Evolutionary conservation across 1,284 basidiomycete species (phyloP), one percentile per base, ranked within the genome.

Genomic region (Golubevia pallescens): DNA sequence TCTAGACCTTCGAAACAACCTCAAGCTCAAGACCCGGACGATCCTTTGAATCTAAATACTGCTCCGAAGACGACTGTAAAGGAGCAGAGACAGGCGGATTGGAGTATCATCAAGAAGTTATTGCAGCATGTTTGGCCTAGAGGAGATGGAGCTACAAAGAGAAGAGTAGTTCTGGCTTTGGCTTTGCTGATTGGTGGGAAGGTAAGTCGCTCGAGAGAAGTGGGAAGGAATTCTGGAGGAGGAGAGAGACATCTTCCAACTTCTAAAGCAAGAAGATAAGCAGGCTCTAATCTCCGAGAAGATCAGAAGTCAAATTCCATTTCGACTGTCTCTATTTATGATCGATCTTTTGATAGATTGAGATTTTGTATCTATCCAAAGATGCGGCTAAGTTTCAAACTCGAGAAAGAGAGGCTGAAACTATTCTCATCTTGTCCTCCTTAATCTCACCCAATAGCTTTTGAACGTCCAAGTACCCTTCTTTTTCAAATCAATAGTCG

Each of bases 381-480:
- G n/a, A n/a, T n/a, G n/a, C n/a, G n/a, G n/a, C n/a, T n/a, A n/a
- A n/a, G n/a, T n/a, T n/a, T n/a, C n/a, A n/a, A n/a, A n/a, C n/a
- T n/a, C n/a, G n/a, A n/a, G n/a, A n/a, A n/a, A n/a, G n/a, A n/a
- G n/a, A n/a, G n/a, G n/a, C n/a, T n/a, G n/a, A n/a, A n/a, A n/a
- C n/a, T n/a, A n/a, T n/a, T n/a, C n/a, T n/a, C n/a, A n/a, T n/a
- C n/a, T n/a, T n/a, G n/a, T 61, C 13, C 42, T 42, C 2, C 56
- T 28, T 32, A 20, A n/a, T 5, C 28, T 28, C 32, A 20, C 5
- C 28, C 1, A 6, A 56, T 67, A 93, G 92, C 87, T 97, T 28
- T 87, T 98, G 66, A 99, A 98, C 83, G 96, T 99, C 0, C 96
- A 98, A 89, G 95, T 99, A 3, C 96, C 97, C 0, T 90, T 95